Conservation (phyloP, 2,329 filamentous ascomycete species). For the Aspergillus transmontanensis region DNA sequence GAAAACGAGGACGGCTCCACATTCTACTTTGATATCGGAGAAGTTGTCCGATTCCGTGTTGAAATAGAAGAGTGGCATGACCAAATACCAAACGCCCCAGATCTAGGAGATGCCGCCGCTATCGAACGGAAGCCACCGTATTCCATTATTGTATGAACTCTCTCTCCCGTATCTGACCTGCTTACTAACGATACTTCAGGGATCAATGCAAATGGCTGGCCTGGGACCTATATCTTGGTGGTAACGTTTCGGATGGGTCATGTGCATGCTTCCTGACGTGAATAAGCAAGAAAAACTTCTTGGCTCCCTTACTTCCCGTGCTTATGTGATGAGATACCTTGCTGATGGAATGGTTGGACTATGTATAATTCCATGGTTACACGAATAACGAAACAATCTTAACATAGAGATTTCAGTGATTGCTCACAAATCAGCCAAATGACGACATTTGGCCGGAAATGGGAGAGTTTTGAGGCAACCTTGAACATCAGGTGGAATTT, state of each 20-base stretch:
- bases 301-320: neutral
- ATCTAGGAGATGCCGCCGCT: constrained; percentile 61
- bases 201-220: constrained; percentile 51
- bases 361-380: constrained; percentile 3
- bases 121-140: constrained; percentile 61
- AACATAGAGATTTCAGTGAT: neutral
- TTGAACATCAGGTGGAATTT: too few relatives aligned
- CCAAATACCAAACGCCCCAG: constrained; percentile 72
- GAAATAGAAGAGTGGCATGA: constrained; percentile 91
- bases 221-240: constrained; percentile 51
- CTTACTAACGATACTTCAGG: constrained; percentile 32
- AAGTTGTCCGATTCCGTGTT: constrained; percentile 83
- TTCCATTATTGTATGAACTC: constrained; percentile 44
- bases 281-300: constrained; percentile 5
- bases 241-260: constrained; percentile 24
- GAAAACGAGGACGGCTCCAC: constrained; percentile 69
- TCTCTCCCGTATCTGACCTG: neutral
- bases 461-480: neutral
- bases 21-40: constrained; percentile 86
- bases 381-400: constrained; percentile 12
- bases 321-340: neutral
- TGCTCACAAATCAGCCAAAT: constrained; percentile 5
- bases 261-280: neutral
- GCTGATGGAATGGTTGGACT: neutral
- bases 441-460: constrained; percentile 7